Percentiles rank a stretch among this genome's conserved stretches.
phyloP scores from a whole-genome alignment of 306 rosid genomes.

The Styphnolobium japonicum region DNA sequence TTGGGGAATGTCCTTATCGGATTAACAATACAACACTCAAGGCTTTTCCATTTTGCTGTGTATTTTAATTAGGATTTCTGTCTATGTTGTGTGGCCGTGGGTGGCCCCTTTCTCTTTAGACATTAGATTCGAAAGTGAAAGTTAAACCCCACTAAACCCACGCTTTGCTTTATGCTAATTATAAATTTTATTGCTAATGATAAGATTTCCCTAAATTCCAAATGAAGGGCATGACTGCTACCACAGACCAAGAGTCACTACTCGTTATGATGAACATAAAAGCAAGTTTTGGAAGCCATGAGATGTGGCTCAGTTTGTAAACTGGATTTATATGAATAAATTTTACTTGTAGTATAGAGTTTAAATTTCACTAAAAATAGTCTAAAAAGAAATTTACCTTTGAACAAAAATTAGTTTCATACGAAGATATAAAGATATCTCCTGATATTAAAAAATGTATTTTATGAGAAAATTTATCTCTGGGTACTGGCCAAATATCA shows the following conservation, averaged over 20 bases:
- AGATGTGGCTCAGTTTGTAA: too few relatives aligned
- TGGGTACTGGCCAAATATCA: not conserved
- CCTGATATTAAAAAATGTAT: too few relatives aligned
- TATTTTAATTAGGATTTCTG: constrained; percentile 35
- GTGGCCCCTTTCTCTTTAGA: constrained; percentile 46
- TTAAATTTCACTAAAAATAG: too few relatives aligned
- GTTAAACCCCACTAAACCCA: constrained; percentile 53
- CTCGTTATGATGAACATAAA: not conserved
- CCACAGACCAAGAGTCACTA: not conserved
- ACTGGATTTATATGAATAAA: too few relatives aligned
- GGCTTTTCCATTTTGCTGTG: constrained; percentile 11
- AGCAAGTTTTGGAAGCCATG: constrained; percentile 19
- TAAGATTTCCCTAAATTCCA: constrained; percentile 15
- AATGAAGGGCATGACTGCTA: not conserved
- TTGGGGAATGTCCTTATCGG: constrained; percentile 27
- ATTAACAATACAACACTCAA: constrained; percentile 15
- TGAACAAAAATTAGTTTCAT: too few relatives aligned
- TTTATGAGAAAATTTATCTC: constrained; percentile 20
- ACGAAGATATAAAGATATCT: too few relatives aligned
- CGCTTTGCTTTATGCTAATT: constrained; percentile 32
- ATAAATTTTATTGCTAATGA: constrained; percentile 9
- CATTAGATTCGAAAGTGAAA: constrained; percentile 61
- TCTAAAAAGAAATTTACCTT: too few relatives aligned
- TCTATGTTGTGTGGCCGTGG: constrained; percentile 30
- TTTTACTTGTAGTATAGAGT: too few relatives aligned